phyloP scores from a whole-genome alignment of 257 asterid genomes.

The Solanum dulcamara region DNA sequence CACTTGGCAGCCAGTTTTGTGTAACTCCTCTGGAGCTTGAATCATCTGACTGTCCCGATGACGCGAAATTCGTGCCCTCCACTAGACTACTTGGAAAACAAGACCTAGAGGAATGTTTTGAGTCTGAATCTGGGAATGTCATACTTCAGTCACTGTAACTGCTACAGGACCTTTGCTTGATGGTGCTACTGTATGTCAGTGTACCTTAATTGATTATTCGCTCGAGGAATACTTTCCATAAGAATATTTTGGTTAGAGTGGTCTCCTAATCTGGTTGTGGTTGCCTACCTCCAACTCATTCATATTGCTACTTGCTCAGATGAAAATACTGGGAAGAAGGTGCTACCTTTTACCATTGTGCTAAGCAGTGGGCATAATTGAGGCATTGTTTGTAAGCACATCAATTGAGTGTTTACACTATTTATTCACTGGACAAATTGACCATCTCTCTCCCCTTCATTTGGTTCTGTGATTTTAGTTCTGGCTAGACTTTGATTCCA shows the following conservation, averaged over 20 bases:
- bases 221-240: background rate
- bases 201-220: background rate
- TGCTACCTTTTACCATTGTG: background rate
- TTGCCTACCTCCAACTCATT: background rate
- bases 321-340: background rate
- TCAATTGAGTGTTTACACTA: background rate
- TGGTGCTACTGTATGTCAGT: background rate
- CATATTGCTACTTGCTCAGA: background rate
- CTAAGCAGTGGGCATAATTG: background rate
- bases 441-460: background rate
- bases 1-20: conserved; percentile 37
- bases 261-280: background rate
- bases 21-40: conserved; percentile 23
- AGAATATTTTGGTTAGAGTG: background rate
- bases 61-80: conserved; percentile 35
- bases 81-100: conserved; percentile 35
- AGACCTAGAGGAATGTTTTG: conserved; percentile 30
- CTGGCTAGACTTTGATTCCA: background rate
- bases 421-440: background rate
- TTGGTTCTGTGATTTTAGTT: background rate
- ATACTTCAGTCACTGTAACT: conserved; percentile 5
- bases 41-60: conserved; percentile 7
- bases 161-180: background rate
- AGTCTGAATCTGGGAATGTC: conserved; percentile 2
- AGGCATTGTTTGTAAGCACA: background rate